Evolutionary conservation across 176 grass and related monocot genomes (phyloP).

Genomic region (bread wheat (Triticum aestivum)): DNA sequence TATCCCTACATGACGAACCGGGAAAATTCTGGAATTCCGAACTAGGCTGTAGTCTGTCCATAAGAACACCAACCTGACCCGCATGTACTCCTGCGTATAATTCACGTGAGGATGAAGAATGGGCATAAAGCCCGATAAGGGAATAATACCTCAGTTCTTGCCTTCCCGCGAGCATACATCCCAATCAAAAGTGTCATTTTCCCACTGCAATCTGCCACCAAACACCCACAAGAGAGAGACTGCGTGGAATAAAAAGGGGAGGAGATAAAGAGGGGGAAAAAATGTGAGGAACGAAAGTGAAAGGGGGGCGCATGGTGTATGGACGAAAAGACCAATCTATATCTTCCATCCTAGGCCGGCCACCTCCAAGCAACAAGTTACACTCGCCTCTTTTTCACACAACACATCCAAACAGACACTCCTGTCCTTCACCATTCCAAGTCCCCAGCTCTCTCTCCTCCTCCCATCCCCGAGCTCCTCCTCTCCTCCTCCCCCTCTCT

Average conservation of each 20-base stretch:
- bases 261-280: not conserved
- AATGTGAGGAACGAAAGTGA: constrained; percentile 23
- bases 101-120: constrained; percentile 29
- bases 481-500: not conserved
- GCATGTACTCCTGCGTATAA: not conserved
- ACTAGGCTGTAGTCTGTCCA: not conserved
- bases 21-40: not conserved
- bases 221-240: constrained; percentile 29
- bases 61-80: not conserved
- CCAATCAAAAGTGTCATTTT: constrained; percentile 56
- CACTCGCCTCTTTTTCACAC: constrained; percentile 34
- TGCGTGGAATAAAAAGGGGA: constrained; percentile 29
- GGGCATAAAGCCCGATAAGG: constrained; percentile 30
- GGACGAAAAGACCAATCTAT: constrained; percentile 59
- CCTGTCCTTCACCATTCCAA: constrained; percentile 41
- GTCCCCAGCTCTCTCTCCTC: not conserved
- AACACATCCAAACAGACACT: constrained; percentile 44
- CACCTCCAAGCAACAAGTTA: constrained; percentile 38
- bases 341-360: constrained; percentile 37
- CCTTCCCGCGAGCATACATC: constrained; percentile 32
- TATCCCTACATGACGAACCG: not conserved
- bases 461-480: not conserved
- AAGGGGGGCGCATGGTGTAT: constrained; percentile 42
- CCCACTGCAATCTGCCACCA: constrained; percentile 44
- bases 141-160: constrained; percentile 48